These are phyloP conservation scores for Ostreobium quekettii DNA, from an alignment of 139 green algal species.

Conservation along the genomic window DNA sequence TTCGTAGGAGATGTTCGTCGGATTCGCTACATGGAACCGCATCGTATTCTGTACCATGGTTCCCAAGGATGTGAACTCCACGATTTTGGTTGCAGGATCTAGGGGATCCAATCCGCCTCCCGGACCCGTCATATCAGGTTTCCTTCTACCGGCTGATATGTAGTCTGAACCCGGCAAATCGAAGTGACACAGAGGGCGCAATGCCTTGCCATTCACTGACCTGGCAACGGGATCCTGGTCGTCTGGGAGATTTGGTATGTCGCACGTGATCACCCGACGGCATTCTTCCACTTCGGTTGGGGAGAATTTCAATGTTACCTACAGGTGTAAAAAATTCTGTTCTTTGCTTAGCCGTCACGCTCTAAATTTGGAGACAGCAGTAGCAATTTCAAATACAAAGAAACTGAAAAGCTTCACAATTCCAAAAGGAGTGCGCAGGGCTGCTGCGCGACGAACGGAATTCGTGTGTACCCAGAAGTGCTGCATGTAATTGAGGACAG, in stretches of 20 bases:
- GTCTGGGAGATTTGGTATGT: slow-evolving; percentile 49
- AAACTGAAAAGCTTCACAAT: too few species aligned
- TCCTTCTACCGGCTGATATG: slow-evolving; percentile 39
- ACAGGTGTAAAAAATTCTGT: slow-evolving; percentile 11
- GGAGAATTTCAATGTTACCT: slow-evolving; percentile 59
- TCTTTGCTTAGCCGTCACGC: too few species aligned
- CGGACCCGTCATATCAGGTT: slow-evolving; percentile 46
- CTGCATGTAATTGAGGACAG: too few species aligned
- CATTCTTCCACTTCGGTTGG: slow-evolving; percentile 62
- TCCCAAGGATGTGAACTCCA: slow-evolving; percentile 67
- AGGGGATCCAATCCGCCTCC: slow-evolving; percentile 42
- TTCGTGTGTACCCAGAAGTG: too few species aligned
- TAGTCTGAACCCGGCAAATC: slow-evolving; percentile 65
- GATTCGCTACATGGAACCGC: slow-evolving; percentile 75
- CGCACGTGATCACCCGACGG: slow-evolving; percentile 36
- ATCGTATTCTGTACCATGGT: slow-evolving; percentile 57
- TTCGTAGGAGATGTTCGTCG: slow-evolving; percentile 66
- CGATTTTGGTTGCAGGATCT: slow-evolving; percentile 51
- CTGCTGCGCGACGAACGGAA: too few species aligned
- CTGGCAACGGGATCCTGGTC: slow-evolving; percentile 24
- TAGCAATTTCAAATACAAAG: too few species aligned
- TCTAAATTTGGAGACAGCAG: too few species aligned
- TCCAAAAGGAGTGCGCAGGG: too few species aligned
- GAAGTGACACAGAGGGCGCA: slow-evolving; percentile 76
- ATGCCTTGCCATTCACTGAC: slow-evolving; percentile 40